Evolutionary conservation across 495 filamentous ascomycete genomes (phyloP).

Genomic region (Endocarpon pusillum): DNA sequence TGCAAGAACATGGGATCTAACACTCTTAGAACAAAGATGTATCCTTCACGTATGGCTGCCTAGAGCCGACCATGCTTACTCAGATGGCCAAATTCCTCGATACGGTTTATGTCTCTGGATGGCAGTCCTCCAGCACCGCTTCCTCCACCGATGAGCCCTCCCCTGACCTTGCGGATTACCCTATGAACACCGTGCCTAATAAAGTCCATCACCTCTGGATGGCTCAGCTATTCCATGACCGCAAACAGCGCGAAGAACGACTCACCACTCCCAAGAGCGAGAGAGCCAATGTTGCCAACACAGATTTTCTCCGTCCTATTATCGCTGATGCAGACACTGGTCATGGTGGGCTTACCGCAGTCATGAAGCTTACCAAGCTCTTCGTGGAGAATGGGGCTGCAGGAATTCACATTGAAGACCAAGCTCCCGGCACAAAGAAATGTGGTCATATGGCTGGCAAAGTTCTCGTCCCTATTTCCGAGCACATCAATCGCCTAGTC

Average conservation of each 20-base stretch:
- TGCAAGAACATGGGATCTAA: not conserved
- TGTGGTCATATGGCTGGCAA: slow-evolving; percentile 99
- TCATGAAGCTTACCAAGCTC: slow-evolving; percentile 98
- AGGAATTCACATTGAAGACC: slow-evolving; percentile 97
- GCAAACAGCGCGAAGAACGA: slow-evolving; percentile 93
- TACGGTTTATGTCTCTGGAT: slow-evolving; percentile 95
- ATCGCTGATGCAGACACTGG: slow-evolving; percentile 96
- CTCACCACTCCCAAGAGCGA: slow-evolving; percentile 57
- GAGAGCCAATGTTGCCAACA: slow-evolving; percentile 58
- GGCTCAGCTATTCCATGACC: slow-evolving; percentile 98
- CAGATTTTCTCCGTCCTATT: slow-evolving; percentile 90
- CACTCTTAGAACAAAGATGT: slow-evolving; percentile 53
- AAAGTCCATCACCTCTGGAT: slow-evolving; percentile 95
- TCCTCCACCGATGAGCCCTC: slow-evolving; percentile 89
- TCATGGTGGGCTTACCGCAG: slow-evolving; percentile 87
- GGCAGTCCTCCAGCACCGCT: slow-evolving; percentile 95
- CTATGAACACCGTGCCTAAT: slow-evolving; percentile 95
- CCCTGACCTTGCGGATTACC: slow-evolving; percentile 95
- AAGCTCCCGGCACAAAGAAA: slow-evolving; percentile 97
- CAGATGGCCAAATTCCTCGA: slow-evolving; percentile 99
- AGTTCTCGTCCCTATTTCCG: slow-evolving; percentile 89
- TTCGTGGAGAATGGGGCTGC: slow-evolving; percentile 95
- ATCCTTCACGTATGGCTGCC: slow-evolving; percentile 89
- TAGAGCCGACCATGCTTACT: slow-evolving; percentile 95
- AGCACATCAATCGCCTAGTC: slow-evolving; percentile 96